phyloP scores from a whole-genome alignment of 768 basidiomycete species.

The Mycena filopes region DNA sequence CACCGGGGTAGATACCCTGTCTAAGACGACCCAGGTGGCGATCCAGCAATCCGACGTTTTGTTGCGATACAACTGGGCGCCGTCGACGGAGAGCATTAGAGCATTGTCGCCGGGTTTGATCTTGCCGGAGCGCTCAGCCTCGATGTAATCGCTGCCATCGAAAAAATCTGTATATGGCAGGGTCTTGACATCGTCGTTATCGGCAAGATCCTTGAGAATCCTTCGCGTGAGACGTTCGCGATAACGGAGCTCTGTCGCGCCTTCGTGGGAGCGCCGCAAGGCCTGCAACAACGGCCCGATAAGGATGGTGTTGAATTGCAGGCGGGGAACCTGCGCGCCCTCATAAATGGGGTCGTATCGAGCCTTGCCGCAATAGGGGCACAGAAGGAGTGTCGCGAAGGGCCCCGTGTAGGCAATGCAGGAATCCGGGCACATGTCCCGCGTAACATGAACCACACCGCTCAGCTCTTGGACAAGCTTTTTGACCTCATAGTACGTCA shows the following conservation, averaged over 20 bases:
- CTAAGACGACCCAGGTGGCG: conserved; percentile 44
- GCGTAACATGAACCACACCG: not conserved
- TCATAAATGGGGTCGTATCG: not conserved
- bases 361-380: not conserved
- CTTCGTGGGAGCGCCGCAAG: too few species aligned
- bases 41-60: conserved; percentile 53
- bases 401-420: not conserved
- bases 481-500: not conserved
- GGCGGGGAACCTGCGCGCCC: too few species aligned
- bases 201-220: conserved; percentile 32
- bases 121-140: conserved; percentile 28
- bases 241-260: too few species aligned
- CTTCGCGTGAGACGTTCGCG: too few species aligned
- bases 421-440: not conserved
- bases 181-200: not conserved
- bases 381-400: not conserved
- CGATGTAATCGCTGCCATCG: conserved; percentile 43
- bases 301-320: too few species aligned
- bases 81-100: conserved; percentile 35
- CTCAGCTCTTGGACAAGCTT: not conserved
- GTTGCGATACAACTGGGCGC: conserved; percentile 40
- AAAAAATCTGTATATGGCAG: conserved; percentile 39
- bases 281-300: too few species aligned
- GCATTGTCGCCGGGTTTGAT: conserved; percentile 39
- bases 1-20: conserved; percentile 24